A percentile compares a stretch with the other conserved stretches of the same genome.
Evolutionary conservation across 768 basidiomycete species (phyloP).

Genomic region (Tylopilus intermedius): DNA sequence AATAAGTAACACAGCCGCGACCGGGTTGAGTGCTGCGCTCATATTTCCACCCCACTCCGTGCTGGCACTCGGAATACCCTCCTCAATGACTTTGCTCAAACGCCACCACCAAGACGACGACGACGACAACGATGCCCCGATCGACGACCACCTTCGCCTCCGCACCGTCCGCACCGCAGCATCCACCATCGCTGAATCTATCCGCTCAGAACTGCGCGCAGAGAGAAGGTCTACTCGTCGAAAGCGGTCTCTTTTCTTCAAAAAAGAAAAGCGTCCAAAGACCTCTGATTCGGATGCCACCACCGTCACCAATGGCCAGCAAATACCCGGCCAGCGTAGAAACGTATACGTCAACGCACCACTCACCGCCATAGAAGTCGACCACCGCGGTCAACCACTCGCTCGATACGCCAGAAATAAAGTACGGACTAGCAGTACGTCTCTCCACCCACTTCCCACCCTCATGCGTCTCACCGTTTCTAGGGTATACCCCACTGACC

Average conservation of each 20-base stretch:
- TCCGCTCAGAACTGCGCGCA: no score
- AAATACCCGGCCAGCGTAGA: slow-evolving; percentile 51
- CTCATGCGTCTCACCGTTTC: background rate
- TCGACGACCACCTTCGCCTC: slow-evolving; percentile 83
- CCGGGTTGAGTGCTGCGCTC: no score
- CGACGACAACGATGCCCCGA: slow-evolving; percentile 59
- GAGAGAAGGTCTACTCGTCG: no score
- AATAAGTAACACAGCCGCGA: background rate
- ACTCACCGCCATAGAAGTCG: slow-evolving; percentile 51
- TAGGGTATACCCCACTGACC: slow-evolving; percentile 55
- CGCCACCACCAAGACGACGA: slow-evolving; percentile 43
- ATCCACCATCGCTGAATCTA: slow-evolving; percentile 81
- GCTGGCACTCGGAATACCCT: slow-evolving; percentile 23
- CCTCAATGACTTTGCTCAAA: slow-evolving; percentile 34
- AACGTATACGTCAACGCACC: slow-evolving; percentile 80
- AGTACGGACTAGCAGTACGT: no score
- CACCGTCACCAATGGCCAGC: slow-evolving; percentile 10
- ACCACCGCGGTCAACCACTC: no score
- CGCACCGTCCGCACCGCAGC: slow-evolving; percentile 92
- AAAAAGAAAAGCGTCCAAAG: no score
- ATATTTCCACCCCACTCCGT: slow-evolving; percentile 11
- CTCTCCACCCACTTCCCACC: slow-evolving; percentile 41
- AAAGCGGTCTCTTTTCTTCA: no score
- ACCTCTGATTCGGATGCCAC: no score
- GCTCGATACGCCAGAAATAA: no score